Evolutionary conservation across 2,329 filamentous ascomycete species (phyloP), one percentile per base, ranked within the genome.

Genomic region (Paracamarosporium sp.): DNA sequence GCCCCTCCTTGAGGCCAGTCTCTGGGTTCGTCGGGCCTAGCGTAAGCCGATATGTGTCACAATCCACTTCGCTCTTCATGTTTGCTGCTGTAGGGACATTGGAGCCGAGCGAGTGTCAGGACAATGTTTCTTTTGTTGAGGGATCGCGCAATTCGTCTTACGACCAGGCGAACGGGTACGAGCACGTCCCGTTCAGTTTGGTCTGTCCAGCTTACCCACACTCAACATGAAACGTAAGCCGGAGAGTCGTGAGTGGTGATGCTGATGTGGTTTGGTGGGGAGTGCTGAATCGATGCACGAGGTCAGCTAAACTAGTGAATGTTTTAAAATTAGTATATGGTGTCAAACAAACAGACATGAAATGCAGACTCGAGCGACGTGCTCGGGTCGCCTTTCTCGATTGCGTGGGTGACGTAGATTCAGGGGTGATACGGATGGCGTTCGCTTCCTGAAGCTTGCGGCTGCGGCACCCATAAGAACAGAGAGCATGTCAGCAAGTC

Each of bases 401-500:
- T 5, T 27, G 12, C 24, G 15, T 5, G 22, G 24, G 27, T 41
- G 36, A 43, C 36, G 25, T 41, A 33, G 24, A 40, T 22, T 17
- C 13, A 51, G 27, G 36, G 25, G 36, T 22, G 35, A 41, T 51
- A 51, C 48, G 48, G 25, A 41, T 22, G 36, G 36, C 36, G 36
- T 15, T 41, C 48, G 48, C 48, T 43, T 51, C 27, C n/a, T 43
- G 43, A 54, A 54, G 43, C 43, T 36, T 5, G 24, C 22, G 22
- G 40, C 38, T 36, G 31, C 40, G 13, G 25, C 43, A 24, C 11
- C 48, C 35, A n/a, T n/a, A 25, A 22, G 17, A 50, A 50, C 15
- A 22, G 15, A 22, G 28, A n/a, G 44, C 44, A 12, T 22, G 22
- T 40, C 54, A 50, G 35, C 36, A 24, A 15, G 36, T 48, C 50